Conservation (phyloP, 2,329 filamentous ascomycete species). For the Microdochium nivale region DNA sequence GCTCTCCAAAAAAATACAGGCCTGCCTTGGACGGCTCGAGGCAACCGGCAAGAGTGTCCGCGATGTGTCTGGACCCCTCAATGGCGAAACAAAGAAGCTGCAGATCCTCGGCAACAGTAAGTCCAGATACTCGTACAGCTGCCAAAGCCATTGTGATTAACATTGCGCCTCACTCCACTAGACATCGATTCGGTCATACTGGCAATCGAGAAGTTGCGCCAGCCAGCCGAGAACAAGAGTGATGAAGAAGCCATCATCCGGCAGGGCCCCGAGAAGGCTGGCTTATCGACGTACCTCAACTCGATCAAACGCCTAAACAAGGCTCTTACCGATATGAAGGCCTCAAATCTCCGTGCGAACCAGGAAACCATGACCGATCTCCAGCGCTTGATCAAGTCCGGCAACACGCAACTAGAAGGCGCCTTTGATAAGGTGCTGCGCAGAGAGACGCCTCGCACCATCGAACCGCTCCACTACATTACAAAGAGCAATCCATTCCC, state of each 20-base stretch:
- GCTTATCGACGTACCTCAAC: constrained; percentile 75
- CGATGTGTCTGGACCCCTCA: constrained; percentile 86
- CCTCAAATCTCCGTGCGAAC: constrained; percentile 86
- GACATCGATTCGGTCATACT: constrained; percentile 80
- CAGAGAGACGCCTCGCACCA: constrained; percentile 65
- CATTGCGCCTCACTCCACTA: constrained; percentile 19
- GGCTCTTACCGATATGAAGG: constrained; percentile 74
- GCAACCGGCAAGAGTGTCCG: constrained; percentile 83
- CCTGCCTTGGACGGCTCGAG: constrained; percentile 75
- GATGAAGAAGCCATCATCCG: constrained; percentile 88
- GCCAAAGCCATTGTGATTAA: not conserved
- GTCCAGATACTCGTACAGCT: constrained; percentile 14
- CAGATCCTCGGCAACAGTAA: constrained; percentile 78
- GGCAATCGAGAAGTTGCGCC: constrained; percentile 79
- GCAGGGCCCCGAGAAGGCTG: constrained; percentile 73
- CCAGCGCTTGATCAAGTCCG: constrained; percentile 65
- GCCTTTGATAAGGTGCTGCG: constrained; percentile 71
- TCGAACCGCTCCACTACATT: constrained; percentile 87
- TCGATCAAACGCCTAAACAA: constrained; percentile 85
- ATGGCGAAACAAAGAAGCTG: constrained; percentile 81
- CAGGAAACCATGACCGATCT: constrained; percentile 82
- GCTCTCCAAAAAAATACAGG: constrained; percentile 92
- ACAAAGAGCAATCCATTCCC: constrained; percentile 87
- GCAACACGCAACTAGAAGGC: constrained; percentile 74
- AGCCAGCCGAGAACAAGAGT: constrained; percentile 87